Percentiles rank a stretch among this genome's conserved stretches.
Conservation (phyloP, 805 yeast species). For the Candida odintsovae region DNA sequence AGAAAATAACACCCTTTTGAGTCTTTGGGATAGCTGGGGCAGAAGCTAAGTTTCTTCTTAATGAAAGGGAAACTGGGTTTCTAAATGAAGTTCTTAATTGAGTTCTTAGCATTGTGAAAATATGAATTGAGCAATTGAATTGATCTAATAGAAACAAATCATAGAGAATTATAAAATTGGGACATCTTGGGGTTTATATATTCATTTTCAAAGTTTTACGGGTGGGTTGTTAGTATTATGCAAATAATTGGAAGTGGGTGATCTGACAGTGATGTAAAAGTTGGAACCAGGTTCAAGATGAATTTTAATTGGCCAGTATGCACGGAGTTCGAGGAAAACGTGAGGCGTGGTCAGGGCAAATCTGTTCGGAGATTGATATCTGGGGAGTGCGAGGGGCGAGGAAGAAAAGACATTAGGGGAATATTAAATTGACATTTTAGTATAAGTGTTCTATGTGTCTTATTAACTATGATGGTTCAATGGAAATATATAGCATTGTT, state of each 20-base stretch:
- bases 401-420: no score
- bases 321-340: neutral
- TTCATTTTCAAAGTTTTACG: no score
- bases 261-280: neutral
- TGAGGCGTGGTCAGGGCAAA: neutral
- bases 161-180: neutral
- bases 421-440: no score
- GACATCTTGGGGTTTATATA: conserved; percentile 1
- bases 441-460: no score
- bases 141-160: neutral
- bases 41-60: conserved; percentile 23
- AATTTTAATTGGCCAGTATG: neutral
- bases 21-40: conserved; percentile 37
- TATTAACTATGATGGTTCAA: no score
- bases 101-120: conserved; percentile 20
- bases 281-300: neutral
- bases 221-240: no score
- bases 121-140: neutral
- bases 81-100: conserved; percentile 14
- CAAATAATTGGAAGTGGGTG: neutral
- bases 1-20: conserved; percentile 49
- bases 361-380: neutral
- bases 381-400: neutral
- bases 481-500: no score
- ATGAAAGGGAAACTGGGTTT: conserved; percentile 13